Evolutionary conservation across 2,329 filamentous ascomycete species (phyloP).

Genomic region (Penicillium frequentans): DNA sequence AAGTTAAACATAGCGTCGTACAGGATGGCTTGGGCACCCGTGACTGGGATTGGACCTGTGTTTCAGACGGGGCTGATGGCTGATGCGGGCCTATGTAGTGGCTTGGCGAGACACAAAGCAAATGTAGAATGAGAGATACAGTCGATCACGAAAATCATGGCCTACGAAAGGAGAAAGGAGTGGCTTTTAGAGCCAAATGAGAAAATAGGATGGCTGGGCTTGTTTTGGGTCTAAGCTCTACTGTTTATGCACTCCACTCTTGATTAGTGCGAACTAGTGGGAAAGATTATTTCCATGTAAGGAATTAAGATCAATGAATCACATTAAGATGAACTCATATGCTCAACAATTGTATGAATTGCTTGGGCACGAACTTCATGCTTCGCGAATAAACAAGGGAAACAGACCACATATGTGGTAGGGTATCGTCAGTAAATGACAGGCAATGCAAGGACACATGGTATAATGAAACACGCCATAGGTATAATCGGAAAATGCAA

Average conservation of each 20-base stretch:
- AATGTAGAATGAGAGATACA: not conserved
- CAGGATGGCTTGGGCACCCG: not conserved
- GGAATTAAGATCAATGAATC: not conserved
- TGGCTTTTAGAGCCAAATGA: not conserved
- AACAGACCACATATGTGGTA: conserved; percentile 20
- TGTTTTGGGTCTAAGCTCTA: not conserved
- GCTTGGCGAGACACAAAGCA: not conserved
- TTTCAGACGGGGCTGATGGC: not conserved
- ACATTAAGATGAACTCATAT: not conserved
- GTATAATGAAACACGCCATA: conserved; percentile 17
- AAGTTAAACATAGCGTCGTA: not conserved
- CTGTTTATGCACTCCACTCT: not conserved
- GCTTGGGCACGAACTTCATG: conserved; percentile 12
- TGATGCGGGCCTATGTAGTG: not conserved
- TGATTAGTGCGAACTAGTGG: not conserved
- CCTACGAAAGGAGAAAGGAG: not conserved
- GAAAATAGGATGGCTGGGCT: not conserved
- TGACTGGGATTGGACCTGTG: not conserved
- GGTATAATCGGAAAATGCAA: conserved; percentile 16
- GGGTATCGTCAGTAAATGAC: conserved; percentile 28
- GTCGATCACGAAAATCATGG: not conserved
- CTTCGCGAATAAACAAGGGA: conserved; percentile 7
- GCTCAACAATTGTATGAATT: not conserved
- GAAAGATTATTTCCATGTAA: not conserved
- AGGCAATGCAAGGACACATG: conserved; percentile 12